These are phyloP conservation scores for Alternaria viburni DNA, from an alignment of 2,329 filamentous ascomycete genomes.

Conservation along the genomic window DNA sequence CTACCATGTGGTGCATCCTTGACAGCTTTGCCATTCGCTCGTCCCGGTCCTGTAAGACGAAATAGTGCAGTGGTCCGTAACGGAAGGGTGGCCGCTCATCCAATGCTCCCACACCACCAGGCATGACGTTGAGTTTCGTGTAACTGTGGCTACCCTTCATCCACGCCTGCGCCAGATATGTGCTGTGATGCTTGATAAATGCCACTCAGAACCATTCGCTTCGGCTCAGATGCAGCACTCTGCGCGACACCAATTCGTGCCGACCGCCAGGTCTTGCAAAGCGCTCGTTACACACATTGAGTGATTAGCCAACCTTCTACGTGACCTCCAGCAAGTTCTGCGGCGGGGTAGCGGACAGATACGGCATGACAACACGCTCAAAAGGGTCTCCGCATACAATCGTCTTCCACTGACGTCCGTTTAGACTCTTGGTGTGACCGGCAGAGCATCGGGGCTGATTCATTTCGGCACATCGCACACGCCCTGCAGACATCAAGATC, in stretches of 20 bases:
- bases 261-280: slow-evolving; percentile 18
- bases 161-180: background rate
- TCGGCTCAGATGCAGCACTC: background rate
- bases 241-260: slow-evolving; percentile 11
- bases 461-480: slow-evolving; percentile 4
- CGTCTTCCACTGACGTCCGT: slow-evolving; percentile 9
- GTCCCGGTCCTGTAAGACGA: slow-evolving; percentile 1
- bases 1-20: background rate
- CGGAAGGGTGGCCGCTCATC: slow-evolving; percentile 4
- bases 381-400: background rate
- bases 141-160: slow-evolving; percentile 6
- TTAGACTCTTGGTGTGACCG: slow-evolving; percentile 13
- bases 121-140: slow-evolving; percentile 9
- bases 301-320: background rate
- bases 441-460: slow-evolving; percentile 1
- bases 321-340: background rate
- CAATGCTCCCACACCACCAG: slow-evolving; percentile 24
- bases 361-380: background rate
- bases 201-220: background rate
- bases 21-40: background rate
- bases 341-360: slow-evolving; percentile 1
- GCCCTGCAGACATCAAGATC: slow-evolving; percentile 9
- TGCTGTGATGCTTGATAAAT: slow-evolving; percentile 4
- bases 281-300: slow-evolving; percentile 17
- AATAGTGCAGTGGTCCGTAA: slow-evolving; percentile 13